Percentiles rank a stretch among this genome's conserved stretches.
Conservation (phyloP, 2,329 filamentous ascomycete genomes). For the Aphanocladium album region DNA sequence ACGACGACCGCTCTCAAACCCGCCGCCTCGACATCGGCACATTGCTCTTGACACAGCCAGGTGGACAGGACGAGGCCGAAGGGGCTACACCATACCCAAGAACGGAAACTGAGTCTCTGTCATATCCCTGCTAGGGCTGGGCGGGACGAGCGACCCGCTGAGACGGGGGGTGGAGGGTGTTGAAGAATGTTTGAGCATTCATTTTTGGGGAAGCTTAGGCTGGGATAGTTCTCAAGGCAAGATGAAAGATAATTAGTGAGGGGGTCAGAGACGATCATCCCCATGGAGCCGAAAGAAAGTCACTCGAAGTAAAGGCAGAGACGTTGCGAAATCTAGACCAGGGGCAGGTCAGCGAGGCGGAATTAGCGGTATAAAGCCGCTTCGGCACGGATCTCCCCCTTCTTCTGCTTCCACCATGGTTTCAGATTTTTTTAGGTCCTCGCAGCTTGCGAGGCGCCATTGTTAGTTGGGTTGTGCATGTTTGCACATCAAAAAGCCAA, state of each 20-base stretch:
- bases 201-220: neutral
- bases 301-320: neutral
- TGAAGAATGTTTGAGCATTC: conserved; percentile 4
- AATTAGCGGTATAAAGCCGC: neutral
- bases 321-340: neutral
- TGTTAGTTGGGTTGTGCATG: neutral
- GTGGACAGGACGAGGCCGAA: neutral
- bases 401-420: neutral
- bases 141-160: conserved; percentile 6
- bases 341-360: neutral
- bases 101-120: conserved; percentile 5
- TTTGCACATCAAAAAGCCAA: neutral
- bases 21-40: neutral
- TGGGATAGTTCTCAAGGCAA: neutral
- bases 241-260: neutral
- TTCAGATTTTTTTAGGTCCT: conserved; percentile 10
- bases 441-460: neutral
- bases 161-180: neutral
- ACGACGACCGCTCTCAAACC: neutral
- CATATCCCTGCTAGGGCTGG: conserved; percentile 1
- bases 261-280: neutral
- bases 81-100: conserved; percentile 1
- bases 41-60: conserved; percentile 2
- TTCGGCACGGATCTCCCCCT: conserved; percentile 8
- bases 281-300: neutral